Conservation (phyloP, 2,329 filamentous ascomycete species). For the Ophiosphaerella narmari region DNA sequence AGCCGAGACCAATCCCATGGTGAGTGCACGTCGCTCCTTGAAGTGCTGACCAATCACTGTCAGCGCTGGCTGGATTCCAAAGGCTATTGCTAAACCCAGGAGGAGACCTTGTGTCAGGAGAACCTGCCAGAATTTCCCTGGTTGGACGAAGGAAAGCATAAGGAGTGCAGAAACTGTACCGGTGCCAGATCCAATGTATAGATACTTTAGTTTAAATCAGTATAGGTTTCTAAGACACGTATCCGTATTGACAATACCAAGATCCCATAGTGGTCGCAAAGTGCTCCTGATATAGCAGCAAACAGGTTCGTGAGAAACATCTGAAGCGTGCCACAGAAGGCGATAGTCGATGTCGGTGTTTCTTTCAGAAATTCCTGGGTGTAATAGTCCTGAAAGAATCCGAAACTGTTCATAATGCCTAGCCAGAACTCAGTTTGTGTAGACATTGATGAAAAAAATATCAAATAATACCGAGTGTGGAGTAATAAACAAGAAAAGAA, state of each 20-base stretch:
- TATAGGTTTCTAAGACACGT: background rate
- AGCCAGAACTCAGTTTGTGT: no score
- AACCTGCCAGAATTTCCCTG: conserved; percentile 47
- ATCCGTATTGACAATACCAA: conserved; percentile 44
- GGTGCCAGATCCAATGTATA: conserved; percentile 32
- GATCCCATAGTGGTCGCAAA: conserved; percentile 67
- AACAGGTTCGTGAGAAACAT: conserved; percentile 55
- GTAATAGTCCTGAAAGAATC: conserved; percentile 54
- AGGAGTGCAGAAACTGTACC: conserved; percentile 26
- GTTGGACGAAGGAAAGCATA: conserved; percentile 28
- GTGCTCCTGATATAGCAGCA: conserved; percentile 63
- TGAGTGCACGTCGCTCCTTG: conserved; percentile 46
- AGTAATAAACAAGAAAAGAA: conserved; percentile 46
- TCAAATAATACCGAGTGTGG: conserved; percentile 42
- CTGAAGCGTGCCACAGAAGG: conserved; percentile 52
- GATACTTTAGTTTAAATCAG: conserved; percentile 25
- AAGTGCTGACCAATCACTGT: conserved; percentile 52
- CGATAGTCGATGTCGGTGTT: conserved; percentile 42
- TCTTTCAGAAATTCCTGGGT: conserved; percentile 37
- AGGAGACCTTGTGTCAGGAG: conserved; percentile 53
- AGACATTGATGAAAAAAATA: no score
- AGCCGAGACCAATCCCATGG: conserved; percentile 50
- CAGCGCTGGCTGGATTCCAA: conserved; percentile 49
- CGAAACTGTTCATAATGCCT: conserved; percentile 44
- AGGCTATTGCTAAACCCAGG: conserved; percentile 50